A percentile compares a stretch with the other conserved stretches of the same genome.
These are phyloP conservation scores for Trichoderma sp. DNA, from an alignment of 2,329 filamentous ascomycete species.

Conservation along the genomic window DNA sequence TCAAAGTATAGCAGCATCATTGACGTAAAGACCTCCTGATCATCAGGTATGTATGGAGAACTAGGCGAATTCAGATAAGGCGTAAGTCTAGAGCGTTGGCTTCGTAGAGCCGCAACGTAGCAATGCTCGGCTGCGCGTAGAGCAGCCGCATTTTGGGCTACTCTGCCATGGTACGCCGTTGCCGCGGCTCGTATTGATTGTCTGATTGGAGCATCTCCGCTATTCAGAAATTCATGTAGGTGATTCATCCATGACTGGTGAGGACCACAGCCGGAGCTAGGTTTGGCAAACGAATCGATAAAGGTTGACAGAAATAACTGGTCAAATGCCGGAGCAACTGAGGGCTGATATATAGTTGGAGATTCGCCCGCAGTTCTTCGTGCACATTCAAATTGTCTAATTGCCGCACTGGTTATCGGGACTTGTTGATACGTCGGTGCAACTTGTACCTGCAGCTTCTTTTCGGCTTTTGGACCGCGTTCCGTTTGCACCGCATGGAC, in stretches of 20 bases:
- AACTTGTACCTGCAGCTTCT: not conserved
- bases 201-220: not conserved
- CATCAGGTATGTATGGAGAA: not conserved
- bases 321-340: not conserved
- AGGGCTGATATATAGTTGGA: not conserved
- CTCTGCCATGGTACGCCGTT: not conserved
- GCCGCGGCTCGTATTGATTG: conserved; percentile 5
- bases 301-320: not conserved
- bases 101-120: not conserved
- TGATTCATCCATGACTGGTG: conserved; percentile 1
- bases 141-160: not conserved
- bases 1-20: conserved; percentile 16
- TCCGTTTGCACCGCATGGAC: not conserved
- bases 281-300: not conserved
- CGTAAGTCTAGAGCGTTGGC: not conserved
- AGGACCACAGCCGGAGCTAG: not conserved
- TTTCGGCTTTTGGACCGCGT: not conserved
- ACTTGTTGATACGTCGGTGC: not conserved
- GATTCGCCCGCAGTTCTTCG: not conserved
- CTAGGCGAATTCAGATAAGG: not conserved
- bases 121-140: not conserved
- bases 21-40: not conserved
- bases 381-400: not conserved
- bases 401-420: not conserved
- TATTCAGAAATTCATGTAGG: not conserved